A percentile compares a stretch with the other conserved stretches of the same genome.
Evolutionary conservation across 495 filamentous ascomycete genomes (phyloP).

Genomic region (Neurospora pannonica): DNA sequence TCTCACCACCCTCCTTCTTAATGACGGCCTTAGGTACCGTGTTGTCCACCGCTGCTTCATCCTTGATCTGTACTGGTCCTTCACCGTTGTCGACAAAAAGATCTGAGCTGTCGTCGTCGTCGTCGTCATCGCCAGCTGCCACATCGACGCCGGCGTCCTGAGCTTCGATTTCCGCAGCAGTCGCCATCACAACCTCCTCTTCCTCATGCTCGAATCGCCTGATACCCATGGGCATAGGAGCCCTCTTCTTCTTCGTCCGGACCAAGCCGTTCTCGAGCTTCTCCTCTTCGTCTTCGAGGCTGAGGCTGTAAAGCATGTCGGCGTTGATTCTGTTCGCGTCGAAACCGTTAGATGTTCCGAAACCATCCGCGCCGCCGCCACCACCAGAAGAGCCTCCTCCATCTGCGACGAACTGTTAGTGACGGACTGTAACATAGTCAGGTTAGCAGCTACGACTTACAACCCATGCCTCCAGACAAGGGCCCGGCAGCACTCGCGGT

Average conservation of each 20-base stretch:
- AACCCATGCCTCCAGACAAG: conserved; percentile 23
- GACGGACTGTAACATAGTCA: not conserved
- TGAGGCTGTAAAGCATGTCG: conserved; percentile 28
- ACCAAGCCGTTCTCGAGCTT: conserved; percentile 6
- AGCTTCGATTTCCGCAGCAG: conserved; percentile 41
- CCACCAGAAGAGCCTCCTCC: conserved; percentile 21
- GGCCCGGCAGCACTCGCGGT: conserved; percentile 28
- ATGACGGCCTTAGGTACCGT: conserved; percentile 20
- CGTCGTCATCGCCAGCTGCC: conserved; percentile 18
- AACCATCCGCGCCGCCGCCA: conserved; percentile 16
- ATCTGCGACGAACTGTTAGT: conserved; percentile 13
- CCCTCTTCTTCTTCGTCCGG: conserved; percentile 12
- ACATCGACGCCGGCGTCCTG: conserved; percentile 16
- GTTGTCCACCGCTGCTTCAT: conserved; percentile 25
- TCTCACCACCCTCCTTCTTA: conserved; percentile 25
- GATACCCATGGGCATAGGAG: conserved; percentile 38
- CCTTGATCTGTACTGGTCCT: conserved; percentile 9
- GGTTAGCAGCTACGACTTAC: conserved; percentile 14
- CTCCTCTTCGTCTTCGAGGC: conserved; percentile 23
- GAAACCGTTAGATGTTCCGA: conserved; percentile 19
- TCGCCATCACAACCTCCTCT: conserved; percentile 40
- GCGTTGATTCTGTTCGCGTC: conserved; percentile 31
- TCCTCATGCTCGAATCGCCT: conserved; percentile 45
- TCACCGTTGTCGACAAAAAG: conserved; percentile 28
- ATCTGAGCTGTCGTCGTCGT: conserved; percentile 34